Base-by-base conservation (phyloP, 768 basidiomycete species). In the Trametopsis cervina region DNA sequence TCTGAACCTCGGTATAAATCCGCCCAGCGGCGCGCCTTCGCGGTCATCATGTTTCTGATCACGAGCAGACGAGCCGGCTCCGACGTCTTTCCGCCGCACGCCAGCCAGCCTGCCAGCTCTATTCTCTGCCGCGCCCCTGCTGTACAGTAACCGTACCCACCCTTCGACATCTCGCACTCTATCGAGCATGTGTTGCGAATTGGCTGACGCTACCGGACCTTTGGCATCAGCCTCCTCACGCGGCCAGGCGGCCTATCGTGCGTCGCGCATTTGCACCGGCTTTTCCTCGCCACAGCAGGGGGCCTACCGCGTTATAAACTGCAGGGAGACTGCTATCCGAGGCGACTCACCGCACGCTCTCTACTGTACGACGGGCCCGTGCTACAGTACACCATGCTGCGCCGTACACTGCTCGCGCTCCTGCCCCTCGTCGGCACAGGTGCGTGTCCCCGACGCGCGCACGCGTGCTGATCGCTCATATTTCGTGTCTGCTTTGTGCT, bases 341-440 rank as follows among this genome's bases (percentile, higher is more conserved):
- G 15, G 5, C 38, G 40, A 36, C 18, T 35, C 46, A 24, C 15
- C 13, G 2, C 5, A 12, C 33, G 13, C n/a, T n/a, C n/a, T n/a
- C n/a, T n/a, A n/a, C n/a, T n/a, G n/a, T n/a, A n/a, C n/a, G n/a
- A n/a, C n/a, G n/a, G n/a, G n/a, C n/a, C 24, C 33, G 29, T 48
- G 18, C 17, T 25, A 25, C 40, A 17, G 42, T 37, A 42, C 46
- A 56, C 50, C 39, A 60, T 60, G 58, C 20, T 60, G 27, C 36
- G 48, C 35, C 48, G 54, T 11, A 22, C 60, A 7, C 45, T 60
- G 24, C 54, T 74, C 42, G 62, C 65, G 39, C 40, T 75, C 44
- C 61, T 76, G 49, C 63, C 71, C 25, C 53, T 75, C 18, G 56
- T 68, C 44, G 69, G 68, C 51, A 57, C 68, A 49, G 74, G 75